Evolutionary conservation across 2,329 filamentous ascomycete species (phyloP), one percentile per base, ranked within the genome.

Genomic region (Lecanosticta acicola): DNA sequence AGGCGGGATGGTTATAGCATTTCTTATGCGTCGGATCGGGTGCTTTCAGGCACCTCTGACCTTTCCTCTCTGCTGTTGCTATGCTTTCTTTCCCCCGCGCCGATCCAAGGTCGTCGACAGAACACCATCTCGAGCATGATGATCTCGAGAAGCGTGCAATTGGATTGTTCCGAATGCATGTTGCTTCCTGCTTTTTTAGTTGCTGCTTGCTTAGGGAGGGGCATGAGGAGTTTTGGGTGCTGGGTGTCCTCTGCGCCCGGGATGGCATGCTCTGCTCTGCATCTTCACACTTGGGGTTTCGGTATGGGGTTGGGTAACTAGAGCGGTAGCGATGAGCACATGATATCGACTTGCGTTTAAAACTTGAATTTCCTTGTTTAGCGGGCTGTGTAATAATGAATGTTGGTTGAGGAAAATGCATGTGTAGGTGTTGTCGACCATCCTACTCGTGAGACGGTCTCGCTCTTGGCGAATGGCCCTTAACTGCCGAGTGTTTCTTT

Each of bases 311-410:
- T 48, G 46, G 41, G 36, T 49, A 49, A 37, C 29, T 41, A 32
- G 34, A 41, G 26, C 33, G 39, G 45, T 39, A 38, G 51, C 49
- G 51, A 49, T 49, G 49, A 51, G 46, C 45, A 53, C 43, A 54
- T 43, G 45, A 49, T 29, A 29, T 29, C n/a, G n/a, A n/a, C n/a
- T n/a, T n/a, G n/a, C n/a, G n/a, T n/a, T n/a, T n/a, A n/a, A n/a
- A n/a, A n/a, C n/a, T n/a, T n/a, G n/a, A n/a, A n/a, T n/a, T n/a
- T n/a, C n/a, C n/a, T n/a, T n/a, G n/a, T n/a, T n/a, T n/a, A n/a
- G n/a, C n/a, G n/a, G n/a, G n/a, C n/a, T n/a, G n/a, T n/a, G n/a
- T n/a, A n/a, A n/a, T n/a, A n/a, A n/a, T n/a, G n/a, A n/a, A n/a
- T n/a, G n/a, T n/a, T n/a, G n/a, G n/a, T n/a, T n/a, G n/a, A n/a